Conservation (phyloP, 352 stramenopile species). For the Elongisporangium prolatum region DNA sequence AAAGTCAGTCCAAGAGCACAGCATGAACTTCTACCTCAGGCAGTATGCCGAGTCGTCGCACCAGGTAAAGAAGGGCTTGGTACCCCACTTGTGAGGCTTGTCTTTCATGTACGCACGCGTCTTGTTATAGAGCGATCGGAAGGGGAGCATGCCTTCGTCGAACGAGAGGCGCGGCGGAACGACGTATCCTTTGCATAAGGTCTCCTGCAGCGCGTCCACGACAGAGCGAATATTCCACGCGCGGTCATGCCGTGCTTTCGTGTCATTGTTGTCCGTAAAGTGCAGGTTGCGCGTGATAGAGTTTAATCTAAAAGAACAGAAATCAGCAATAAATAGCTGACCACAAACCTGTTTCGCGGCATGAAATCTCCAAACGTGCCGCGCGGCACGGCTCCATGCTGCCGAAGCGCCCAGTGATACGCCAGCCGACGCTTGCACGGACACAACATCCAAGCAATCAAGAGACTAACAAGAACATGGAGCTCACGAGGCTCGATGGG, state of each 20-base stretch:
- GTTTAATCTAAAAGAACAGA: no score
- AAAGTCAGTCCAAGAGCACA: no score
- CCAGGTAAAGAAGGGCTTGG: conserved; percentile 15
- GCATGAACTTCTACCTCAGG: conserved; percentile 9
- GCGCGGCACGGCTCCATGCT: conserved; percentile 4
- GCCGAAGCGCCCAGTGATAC: conserved; percentile 7
- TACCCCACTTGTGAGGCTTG: no score
- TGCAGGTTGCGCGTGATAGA: no score
- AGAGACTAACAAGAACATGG: conserved; percentile 4
- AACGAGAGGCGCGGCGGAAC: conserved; percentile 9
- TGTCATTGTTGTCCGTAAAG: no score
- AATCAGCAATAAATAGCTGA: no score
- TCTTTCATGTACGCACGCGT: no score
- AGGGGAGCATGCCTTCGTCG: conserved; percentile 10
- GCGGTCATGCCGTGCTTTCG: not conserved
- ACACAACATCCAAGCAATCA: conserved; percentile 9
- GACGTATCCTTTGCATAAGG: conserved; percentile 8
- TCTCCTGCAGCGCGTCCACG: not conserved
- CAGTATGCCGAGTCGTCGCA: conserved; percentile 11
- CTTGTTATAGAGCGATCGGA: no score
- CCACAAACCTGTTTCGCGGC: no score
- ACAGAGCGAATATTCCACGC: conserved; percentile 18
- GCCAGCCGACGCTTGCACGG: conserved; percentile 2
- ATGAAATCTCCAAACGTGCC: conserved; percentile 9
- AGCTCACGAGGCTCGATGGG: conserved; percentile 7